phyloP scores from a whole-genome alignment of 2,329 filamentous ascomycete genomes.

The Exserohilum turcica region DNA sequence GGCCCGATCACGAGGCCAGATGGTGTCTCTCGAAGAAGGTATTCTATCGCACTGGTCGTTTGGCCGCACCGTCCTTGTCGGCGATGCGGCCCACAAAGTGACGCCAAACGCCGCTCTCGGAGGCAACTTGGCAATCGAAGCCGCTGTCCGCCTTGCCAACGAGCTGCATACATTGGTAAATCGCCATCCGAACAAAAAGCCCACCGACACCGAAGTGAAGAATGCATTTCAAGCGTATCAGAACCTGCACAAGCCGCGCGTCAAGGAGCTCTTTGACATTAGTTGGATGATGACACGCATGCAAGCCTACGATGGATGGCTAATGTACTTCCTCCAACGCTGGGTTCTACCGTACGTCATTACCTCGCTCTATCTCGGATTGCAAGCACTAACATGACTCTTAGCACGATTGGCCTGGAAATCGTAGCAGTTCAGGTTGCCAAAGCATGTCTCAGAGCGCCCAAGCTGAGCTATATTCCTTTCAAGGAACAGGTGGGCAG shows the following conservation, averaged over 20 bases:
- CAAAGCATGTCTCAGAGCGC: no score
- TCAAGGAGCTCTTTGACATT: neutral
- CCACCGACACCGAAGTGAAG: neutral
- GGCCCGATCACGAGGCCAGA: neutral
- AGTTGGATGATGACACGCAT: neutral
- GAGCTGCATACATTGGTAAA: neutral
- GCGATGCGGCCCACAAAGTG: conserved; percentile 16
- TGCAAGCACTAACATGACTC: no score
- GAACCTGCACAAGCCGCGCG: neutral
- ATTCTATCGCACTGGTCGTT: conserved; percentile 8
- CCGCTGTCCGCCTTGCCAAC: neutral
- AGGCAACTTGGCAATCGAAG: conserved; percentile 7
- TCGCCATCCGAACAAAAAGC: no score
- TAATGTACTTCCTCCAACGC: no score
- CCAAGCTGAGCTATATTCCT: no score
- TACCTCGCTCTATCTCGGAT: no score
- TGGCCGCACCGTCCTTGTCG: conserved; percentile 10
- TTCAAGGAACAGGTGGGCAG: no score
- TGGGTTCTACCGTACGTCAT: no score
- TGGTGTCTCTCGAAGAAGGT: conserved; percentile 11
- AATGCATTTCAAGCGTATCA: neutral
- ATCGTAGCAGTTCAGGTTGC: no score
- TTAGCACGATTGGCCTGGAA: no score
- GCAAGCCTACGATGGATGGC: neutral
- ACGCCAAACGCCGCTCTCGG: conserved; percentile 23